Base-by-base conservation (phyloP, 2,329 filamentous ascomycete genomes). In the Lachnellula arida region DNA sequence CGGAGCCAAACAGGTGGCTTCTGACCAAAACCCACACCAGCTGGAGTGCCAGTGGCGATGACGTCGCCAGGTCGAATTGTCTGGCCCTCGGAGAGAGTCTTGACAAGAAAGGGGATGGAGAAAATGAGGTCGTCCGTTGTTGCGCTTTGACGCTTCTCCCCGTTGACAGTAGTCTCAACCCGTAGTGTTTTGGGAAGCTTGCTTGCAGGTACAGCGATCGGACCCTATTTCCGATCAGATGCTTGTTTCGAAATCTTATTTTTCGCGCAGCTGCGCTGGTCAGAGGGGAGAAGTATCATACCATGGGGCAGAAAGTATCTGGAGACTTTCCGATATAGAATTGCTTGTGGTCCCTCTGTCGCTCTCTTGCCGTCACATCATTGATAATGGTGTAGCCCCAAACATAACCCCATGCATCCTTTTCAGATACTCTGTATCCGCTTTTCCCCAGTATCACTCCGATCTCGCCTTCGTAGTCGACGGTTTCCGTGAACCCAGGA, bases 341-440 rank as follows among this genome's bases (percentile, higher is more conserved):
- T 58, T 84, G 81, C 64, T 83, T 82, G 56, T 84, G 81, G 81
- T 84, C 79, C 25, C 78, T 67, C 64, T 84, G 81, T 60, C 74
- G 73, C 44, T 78, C 77, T 11, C 81, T 69, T 0, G 79, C 78
- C 0, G 80, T 82, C 25, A 83, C 70, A 52, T 84, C 81, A 60
- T 84, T 84, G 53, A 81, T 74, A 39, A 80, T 80, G 0, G 77
- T 79, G 57, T 76, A 81, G 7, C 61, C 63, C 61, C 61, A 65
- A 5, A 66, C 61, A 56, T 66, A 49, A 39, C 55, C 46, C 60
- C 63, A 57, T 1, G 64, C 64, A 51, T 66, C 59, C 11, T 44
- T 43, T 34, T 66, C 64, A 12, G 39, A 14, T 12, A 66, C 62
- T 34, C 44, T 70, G 57, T 80, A 81, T 17, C 76, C 79, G 9